These are phyloP conservation scores for Paecilomyces sp. DNA, from an alignment of 2,329 filamentous ascomycete genomes.

Conservation along the genomic window DNA sequence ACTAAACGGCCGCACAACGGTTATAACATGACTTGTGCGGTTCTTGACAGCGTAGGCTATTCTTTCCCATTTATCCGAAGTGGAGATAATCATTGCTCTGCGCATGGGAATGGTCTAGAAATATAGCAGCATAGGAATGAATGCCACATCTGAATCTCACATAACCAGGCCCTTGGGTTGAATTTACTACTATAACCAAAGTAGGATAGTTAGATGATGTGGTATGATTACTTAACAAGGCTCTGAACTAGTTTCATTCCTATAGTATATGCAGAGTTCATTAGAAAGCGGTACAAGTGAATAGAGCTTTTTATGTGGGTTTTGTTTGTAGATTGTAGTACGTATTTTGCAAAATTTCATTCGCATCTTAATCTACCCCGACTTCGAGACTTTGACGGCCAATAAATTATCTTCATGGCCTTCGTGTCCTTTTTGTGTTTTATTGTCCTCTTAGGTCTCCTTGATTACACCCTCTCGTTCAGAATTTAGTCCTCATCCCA, in stretches of 20 bases:
- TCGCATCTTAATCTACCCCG: not conserved
- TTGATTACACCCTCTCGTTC: not conserved
- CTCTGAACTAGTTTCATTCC: not conserved
- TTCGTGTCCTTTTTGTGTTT: not conserved
- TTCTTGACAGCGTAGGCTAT: too few relatives aligned
- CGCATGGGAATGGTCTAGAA: too few relatives aligned
- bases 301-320: not conserved
- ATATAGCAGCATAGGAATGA: too few relatives aligned
- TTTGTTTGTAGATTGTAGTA: not conserved
- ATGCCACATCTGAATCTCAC: too few relatives aligned
- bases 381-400: not conserved
- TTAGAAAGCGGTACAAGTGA: not conserved
- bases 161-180: too few relatives aligned
- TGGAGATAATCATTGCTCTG: too few relatives aligned
- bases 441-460: not conserved
- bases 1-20: too few relatives aligned
- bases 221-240: not conserved
- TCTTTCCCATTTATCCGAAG: too few relatives aligned
- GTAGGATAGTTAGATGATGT: too few relatives aligned
- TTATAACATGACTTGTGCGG: too few relatives aligned
- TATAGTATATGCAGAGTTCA: not conserved
- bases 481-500: conserved; percentile 57
- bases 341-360: not conserved
- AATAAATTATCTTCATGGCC: not conserved
- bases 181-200: too few relatives aligned